Base-by-base conservation (phyloP, 208 protist genomes). In the Wallacemonas sp. region DNA sequence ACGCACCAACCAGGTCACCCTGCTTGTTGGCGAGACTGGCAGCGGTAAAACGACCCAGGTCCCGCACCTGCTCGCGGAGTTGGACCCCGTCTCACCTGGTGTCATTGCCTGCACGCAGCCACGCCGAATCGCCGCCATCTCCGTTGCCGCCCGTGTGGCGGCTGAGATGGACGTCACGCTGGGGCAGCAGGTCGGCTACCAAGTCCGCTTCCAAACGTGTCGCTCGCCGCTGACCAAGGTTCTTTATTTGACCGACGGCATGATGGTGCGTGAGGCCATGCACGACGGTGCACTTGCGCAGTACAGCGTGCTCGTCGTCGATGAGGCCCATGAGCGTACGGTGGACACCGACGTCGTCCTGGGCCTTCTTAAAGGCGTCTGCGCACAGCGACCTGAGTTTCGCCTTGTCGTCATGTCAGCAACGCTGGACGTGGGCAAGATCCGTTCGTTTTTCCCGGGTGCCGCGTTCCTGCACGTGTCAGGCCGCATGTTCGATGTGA, bases 251-350 rank as follows among this genome's bases (percentile, higher is more conserved):
- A 99, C 99, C 6, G 98, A 99, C 81, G 98, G 98, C 78, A 99
- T 99, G 92, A 78, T 99, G 27, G 80, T 99, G 30, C 92, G 98
- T 32, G 98, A 99, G 79, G 78, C 54, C 26, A 74, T 99, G 27
- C 60, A 85, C 21, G 98, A 99, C 71, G 65, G 80, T 6, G 57
- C 93, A n/a, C 66, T 99, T 1, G 52, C 19, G 5, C 60, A 85
- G 21, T 99, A 99, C 85, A 84, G 81, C 46, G 87, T 98, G 2
- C 88, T 99, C 32, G 98, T 99, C 38, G 88, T 99, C 0, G 99
- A 99, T 79, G 99, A 99, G 83, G 99, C 98, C 6, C 99, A 99
- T 74, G 99, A 99, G 85, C 85, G 99, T 26, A 99, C 98, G 5
- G 92, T 99, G 34, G 80, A 98, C 78, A 99, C 99, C 5, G 99